Base-by-base conservation (phyloP, 352 stramenopile genomes). In the Globisporangium spiculum region DNA sequence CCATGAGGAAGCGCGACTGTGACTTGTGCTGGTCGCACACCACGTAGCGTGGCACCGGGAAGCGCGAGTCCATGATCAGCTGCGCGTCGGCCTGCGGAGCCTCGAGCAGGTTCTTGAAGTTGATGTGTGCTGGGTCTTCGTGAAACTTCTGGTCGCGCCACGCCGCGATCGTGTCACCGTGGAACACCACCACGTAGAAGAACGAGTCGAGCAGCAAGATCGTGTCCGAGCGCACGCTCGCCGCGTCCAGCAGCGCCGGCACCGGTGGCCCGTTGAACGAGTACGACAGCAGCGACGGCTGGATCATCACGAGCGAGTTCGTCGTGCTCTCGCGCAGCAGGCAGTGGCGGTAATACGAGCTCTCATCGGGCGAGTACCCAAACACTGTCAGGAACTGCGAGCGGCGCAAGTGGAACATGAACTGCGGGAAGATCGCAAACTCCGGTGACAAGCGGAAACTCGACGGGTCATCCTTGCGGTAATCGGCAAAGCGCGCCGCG, bases 121-220 rank as follows among this genome's bases (percentile, higher is more conserved):
- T 98, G 60, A 96, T 97, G 77, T 99, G 98, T 62, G 97, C 87
- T 18, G 96, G 91, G 61, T 96, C 86, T 50, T 98, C 88, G 71
- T 98, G 95, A 72, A 97, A 98, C 72, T 95, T 96, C 71, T 98
- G 89, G 76, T 99, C 97, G 67, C 97, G 88, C 98, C 98, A 99
- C 32, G 97, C 96, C 20, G 97, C 98, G 73, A 99, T 99, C 46
- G 97, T 99, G 77, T 99, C 97, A 60, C 98, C 98, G 76, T 99
- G 97, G 80, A 99, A 99, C 7, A 99, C 97, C 53, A 99, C 97
- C 27, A 99, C 98, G 74, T 99, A 98, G 82, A 99, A 99, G 89
- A 99, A 99, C 52, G 97, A 99, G 76, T 99, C 98, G 20, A 99
- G 83, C 22, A 99, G 85, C 53, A 99, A 73, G 77, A 99, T 99